Percentiles rank a stretch among this genome's conserved stretches.
phyloP scores from a whole-genome alignment of 768 basidiomycete species.

The Boletus sp. region DNA sequence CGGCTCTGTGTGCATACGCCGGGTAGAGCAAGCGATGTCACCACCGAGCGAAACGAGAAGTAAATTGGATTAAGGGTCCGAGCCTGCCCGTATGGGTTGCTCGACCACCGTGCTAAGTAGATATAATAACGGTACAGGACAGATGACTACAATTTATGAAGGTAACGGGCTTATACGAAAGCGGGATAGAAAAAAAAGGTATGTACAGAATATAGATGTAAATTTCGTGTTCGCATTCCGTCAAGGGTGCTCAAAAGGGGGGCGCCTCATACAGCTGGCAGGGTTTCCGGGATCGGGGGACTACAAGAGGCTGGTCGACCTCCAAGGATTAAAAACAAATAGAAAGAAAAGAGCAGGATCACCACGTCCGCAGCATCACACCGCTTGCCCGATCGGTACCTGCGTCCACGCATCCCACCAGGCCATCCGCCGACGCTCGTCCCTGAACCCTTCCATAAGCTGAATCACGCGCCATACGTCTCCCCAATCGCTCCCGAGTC shows the following conservation, averaged over 20 bases:
- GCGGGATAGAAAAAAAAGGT: not conserved
- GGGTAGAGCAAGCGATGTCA: not conserved
- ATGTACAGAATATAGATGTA: not conserved
- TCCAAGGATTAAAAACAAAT: not conserved
- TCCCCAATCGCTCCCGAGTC: constrained; percentile 74
- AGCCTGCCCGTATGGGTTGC: not conserved
- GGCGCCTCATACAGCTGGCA: not conserved
- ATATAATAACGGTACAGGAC: not conserved
- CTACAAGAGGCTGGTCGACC: too few species aligned
- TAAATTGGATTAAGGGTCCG: not conserved
- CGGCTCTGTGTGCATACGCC: not conserved
- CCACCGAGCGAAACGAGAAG: not conserved
- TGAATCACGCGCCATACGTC: constrained; percentile 63
- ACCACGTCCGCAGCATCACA: constrained; percentile 19
- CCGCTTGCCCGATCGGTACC: constrained; percentile 34
- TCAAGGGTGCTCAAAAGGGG: too few species aligned
- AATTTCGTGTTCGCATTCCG: not conserved
- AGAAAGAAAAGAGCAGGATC: not conserved
- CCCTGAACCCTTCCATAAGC: constrained; percentile 47
- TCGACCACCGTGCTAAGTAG: not conserved
- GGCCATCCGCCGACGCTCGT: constrained; percentile 33
- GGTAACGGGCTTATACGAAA: not conserved
- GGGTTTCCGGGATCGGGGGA: not conserved
- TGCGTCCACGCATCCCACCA: constrained; percentile 44
- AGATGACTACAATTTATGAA: not conserved